A percentile compares a stretch with the other conserved stretches of the same genome.
phyloP scores from a whole-genome alignment of 768 basidiomycete species.

The Suillus subluteus region DNA sequence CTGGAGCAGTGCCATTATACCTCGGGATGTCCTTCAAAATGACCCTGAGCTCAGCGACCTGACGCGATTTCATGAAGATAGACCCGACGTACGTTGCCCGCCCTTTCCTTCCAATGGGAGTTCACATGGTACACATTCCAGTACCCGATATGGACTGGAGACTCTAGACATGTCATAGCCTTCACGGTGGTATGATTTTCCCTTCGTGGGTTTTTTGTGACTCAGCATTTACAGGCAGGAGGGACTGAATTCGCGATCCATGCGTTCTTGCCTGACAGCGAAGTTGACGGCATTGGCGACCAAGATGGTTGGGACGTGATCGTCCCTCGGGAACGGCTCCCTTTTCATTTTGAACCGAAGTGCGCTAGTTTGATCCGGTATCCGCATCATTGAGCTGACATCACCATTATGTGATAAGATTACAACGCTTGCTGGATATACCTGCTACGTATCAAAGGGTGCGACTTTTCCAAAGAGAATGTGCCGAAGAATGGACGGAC shows the following conservation, averaged over 20 bases:
- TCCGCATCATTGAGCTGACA: background rate
- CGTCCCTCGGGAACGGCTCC: constrained; percentile 39
- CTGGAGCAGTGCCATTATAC: constrained; percentile 42
- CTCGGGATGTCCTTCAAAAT: constrained; percentile 43
- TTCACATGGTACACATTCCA: constrained; percentile 10
- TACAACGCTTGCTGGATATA: constrained; percentile 41
- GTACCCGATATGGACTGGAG: constrained; percentile 33
- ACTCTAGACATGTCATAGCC: constrained; percentile 26
- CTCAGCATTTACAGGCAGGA: constrained; percentile 27
- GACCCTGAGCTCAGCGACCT: constrained; percentile 46
- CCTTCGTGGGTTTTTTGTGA: constrained; percentile 5
- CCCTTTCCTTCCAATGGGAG: background rate
- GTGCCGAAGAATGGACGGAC: constrained; percentile 56
- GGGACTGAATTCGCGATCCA: constrained; percentile 44
- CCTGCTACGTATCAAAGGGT: constrained; percentile 43
- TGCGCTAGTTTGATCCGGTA: constrained; percentile 22
- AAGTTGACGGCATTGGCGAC: constrained; percentile 37
- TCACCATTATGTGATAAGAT: constrained; percentile 30
- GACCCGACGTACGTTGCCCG: constrained; percentile 25
- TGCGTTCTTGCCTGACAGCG: constrained; percentile 43
- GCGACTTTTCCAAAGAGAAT: constrained; percentile 38
- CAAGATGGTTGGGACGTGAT: constrained; percentile 39
- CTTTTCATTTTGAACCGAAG: constrained; percentile 43
- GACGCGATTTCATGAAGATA: constrained; percentile 26
- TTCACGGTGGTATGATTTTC: constrained; percentile 27